phyloP scores from a whole-genome alignment of 441 rosid genomes.

The Adansonia grandidieri region DNA sequence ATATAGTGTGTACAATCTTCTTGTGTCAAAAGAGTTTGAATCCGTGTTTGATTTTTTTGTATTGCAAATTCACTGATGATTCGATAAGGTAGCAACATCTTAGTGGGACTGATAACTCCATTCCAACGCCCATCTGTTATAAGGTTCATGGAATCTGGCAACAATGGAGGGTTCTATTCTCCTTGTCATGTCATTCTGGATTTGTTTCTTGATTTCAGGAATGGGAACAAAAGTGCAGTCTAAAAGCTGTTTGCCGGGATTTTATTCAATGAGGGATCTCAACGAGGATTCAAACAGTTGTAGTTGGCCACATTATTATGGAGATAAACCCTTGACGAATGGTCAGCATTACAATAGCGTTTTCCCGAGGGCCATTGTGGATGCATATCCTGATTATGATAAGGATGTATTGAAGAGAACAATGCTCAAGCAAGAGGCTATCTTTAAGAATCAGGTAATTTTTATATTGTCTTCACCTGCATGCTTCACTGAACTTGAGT shows the following conservation, averaged over 20 bases:
- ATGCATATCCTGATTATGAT: slow-evolving; percentile 56
- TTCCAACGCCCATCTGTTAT: not conserved
- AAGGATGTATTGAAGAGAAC: slow-evolving; percentile 71
- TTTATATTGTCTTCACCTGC: not conserved
- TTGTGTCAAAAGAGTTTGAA: not conserved
- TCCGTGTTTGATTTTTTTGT: not conserved
- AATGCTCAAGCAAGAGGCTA: slow-evolving; percentile 88
- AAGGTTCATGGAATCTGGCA: not conserved
- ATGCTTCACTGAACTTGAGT: slow-evolving; percentile 16
- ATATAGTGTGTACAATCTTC: not conserved
- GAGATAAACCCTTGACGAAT: slow-evolving; percentile 55
- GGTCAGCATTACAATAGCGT: slow-evolving; percentile 65
- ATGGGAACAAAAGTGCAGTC: slow-evolving; percentile 88
- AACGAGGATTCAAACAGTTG: slow-evolving; percentile 76
- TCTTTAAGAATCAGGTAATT: slow-evolving; percentile 82
- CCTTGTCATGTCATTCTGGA: not conserved
- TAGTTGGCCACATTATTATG: slow-evolving; percentile 70
- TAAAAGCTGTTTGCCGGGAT: slow-evolving; percentile 68
- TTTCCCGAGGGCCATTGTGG: slow-evolving; percentile 51
- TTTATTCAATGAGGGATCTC: slow-evolving; percentile 84
- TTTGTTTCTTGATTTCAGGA: slow-evolving; percentile 48
- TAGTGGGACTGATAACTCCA: not conserved
- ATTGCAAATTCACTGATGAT: not conserved
- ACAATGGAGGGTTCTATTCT: not conserved
- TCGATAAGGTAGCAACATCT: not conserved